Percentiles rank a stretch among this genome's conserved stretches.
phyloP scores from a whole-genome alignment of 2,329 filamentous ascomycete genomes.

The Amauroascus niger region DNA sequence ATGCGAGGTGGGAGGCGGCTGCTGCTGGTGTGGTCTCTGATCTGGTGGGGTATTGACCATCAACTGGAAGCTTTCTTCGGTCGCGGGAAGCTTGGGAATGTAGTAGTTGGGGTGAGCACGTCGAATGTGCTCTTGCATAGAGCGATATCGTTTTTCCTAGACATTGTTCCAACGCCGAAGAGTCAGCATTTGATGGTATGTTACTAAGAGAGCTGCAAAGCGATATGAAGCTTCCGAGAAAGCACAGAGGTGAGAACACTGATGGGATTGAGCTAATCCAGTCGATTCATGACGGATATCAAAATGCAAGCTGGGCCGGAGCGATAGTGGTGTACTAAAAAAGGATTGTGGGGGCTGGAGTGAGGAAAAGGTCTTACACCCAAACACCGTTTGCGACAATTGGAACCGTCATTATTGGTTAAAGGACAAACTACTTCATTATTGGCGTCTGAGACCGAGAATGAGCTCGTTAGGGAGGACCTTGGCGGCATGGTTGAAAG shows the following conservation, averaged over 20 bases:
- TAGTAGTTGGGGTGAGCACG: constrained; percentile 95
- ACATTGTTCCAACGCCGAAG: not conserved
- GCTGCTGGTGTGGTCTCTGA: constrained; percentile 51
- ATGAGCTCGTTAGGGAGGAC: constrained; percentile 76
- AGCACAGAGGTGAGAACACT: not conserved
- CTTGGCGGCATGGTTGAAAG: constrained; percentile 64
- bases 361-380: constrained; percentile 62
- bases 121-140: constrained; percentile 98
- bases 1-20: constrained; percentile 18
- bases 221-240: not conserved
- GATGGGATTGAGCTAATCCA: not conserved
- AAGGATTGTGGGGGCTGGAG: not conserved
- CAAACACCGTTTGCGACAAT: constrained; percentile 93
- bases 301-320: not conserved
- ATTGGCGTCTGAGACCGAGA: constrained; percentile 81
- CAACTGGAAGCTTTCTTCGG: constrained; percentile 90
- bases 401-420: constrained; percentile 90
- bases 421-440: constrained; percentile 96
- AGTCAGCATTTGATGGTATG: not conserved
- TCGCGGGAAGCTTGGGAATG: constrained; percentile 93
- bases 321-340: constrained; percentile 13
- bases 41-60: constrained; percentile 90
- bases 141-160: constrained; percentile 90
- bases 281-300: not conserved
- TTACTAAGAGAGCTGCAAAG: not conserved